Evolutionary conservation across 352 stramenopile genomes (phyloP).

Genomic region (Phytophthora ramorum): DNA sequence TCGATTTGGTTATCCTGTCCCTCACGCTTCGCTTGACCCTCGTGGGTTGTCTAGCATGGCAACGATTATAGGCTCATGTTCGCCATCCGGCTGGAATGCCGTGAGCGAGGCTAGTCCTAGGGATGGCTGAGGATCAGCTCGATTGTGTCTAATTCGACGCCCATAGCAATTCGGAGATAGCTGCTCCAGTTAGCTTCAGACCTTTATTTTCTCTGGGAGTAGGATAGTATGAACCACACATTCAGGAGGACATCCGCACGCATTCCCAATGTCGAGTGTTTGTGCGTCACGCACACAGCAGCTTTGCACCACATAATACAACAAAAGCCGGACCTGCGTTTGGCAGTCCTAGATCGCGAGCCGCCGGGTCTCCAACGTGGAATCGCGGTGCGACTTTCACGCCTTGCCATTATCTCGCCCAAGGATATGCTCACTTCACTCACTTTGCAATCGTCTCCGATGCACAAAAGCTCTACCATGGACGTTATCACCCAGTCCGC

Average conservation of each 20-base stretch:
- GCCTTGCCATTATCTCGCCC: background rate
- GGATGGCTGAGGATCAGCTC: too few species aligned
- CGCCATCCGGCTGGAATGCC: too few species aligned
- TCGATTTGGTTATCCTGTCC: too few species aligned
- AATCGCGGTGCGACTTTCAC: background rate
- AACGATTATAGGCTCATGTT: too few species aligned
- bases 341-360: background rate
- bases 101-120: too few species aligned
- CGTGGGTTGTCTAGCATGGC: too few species aligned
- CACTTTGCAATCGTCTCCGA: constrained; percentile 10
- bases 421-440: background rate
- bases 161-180: too few species aligned
- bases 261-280: background rate
- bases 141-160: too few species aligned
- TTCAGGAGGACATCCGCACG: background rate
- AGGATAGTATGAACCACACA: background rate
- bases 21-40: too few species aligned
- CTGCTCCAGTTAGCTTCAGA: background rate
- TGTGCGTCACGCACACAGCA: background rate
- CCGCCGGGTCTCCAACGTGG: background rate
- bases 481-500: constrained; percentile 1
- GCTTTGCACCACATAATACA: background rate
- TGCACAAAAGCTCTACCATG: constrained; percentile 4
- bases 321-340: background rate
- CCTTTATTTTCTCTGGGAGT: background rate